phyloP scores from a whole-genome alignment of 257 asterid species.

The Solanum raphanifolium region DNA sequence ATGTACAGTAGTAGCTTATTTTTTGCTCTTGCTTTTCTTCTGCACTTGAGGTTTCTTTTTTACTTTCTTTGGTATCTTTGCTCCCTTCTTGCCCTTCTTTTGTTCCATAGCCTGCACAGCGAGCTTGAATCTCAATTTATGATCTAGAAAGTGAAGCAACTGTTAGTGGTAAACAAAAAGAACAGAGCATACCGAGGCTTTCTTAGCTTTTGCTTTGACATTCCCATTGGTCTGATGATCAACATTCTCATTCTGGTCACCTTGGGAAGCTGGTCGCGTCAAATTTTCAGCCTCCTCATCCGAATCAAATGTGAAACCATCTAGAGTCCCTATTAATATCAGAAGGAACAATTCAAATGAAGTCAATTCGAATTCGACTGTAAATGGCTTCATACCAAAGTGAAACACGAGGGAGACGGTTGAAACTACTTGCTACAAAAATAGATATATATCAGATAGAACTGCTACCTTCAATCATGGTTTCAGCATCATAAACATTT shows the following conservation, averaged over 20 bases:
- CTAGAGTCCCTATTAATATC: constrained; percentile 62
- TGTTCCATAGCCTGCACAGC: constrained; percentile 45
- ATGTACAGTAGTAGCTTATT: constrained; percentile 24
- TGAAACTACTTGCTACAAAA: not conserved
- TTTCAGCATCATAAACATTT: constrained; percentile 68
- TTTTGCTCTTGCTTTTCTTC: constrained; percentile 44
- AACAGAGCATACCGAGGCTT: constrained; percentile 37
- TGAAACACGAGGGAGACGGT: not conserved
- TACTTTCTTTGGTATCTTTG: constrained; percentile 54
- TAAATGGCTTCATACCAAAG: not conserved
- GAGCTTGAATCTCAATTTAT: not conserved
- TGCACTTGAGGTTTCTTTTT: constrained; percentile 38
- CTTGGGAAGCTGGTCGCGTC: constrained; percentile 30
- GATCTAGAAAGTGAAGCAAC: not conserved
- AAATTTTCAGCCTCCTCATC: constrained; percentile 68
- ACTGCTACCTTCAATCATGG: constrained; percentile 80
- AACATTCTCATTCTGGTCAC: constrained; percentile 41
- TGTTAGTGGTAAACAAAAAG: not conserved
- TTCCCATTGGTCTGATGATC: constrained; percentile 48
- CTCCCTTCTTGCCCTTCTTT: constrained; percentile 56
- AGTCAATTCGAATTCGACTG: not conserved
- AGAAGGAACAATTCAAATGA: constrained; percentile 5
- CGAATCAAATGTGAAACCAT: constrained; percentile 81
- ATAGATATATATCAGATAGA: not conserved
- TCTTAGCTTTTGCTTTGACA: constrained; percentile 44